These are phyloP conservation scores for Moesziomyces parantarcticus DNA, from an alignment of 1,284 basidiomycete species.

Conservation along the genomic window DNA sequence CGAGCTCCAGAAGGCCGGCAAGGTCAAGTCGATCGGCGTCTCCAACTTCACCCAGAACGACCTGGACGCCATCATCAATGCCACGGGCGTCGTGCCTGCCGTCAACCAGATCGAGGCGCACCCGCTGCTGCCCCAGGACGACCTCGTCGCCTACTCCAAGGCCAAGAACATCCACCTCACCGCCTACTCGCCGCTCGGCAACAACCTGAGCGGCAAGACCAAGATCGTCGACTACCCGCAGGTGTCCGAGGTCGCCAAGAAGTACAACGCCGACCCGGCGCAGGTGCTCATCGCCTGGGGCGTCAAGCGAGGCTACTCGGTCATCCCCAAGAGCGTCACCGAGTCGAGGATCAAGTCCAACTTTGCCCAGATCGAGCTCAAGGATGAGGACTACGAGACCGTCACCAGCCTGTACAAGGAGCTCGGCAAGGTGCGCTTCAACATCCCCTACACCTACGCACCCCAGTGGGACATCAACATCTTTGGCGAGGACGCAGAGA, in stretches of 20 bases:
- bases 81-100: slow-evolving; percentile 80
- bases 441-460: slow-evolving; percentile 53
- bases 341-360: slow-evolving; percentile 66
- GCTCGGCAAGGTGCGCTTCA: slow-evolving; percentile 65
- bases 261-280: slow-evolving; percentile 63
- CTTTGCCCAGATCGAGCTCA: slow-evolving; percentile 66
- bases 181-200: slow-evolving; percentile 69
- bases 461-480: slow-evolving; percentile 62
- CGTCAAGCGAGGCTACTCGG: slow-evolving; percentile 65
- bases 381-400: slow-evolving; percentile 63
- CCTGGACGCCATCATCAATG: slow-evolving; percentile 77
- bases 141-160: slow-evolving; percentile 56
- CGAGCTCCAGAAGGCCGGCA: slow-evolving; percentile 70
- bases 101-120: slow-evolving; percentile 88
- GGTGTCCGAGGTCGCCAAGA: slow-evolving; percentile 66
- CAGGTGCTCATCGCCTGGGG: slow-evolving; percentile 70
- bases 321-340: slow-evolving; percentile 69
- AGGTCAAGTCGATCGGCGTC: slow-evolving; percentile 71
- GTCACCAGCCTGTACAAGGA: slow-evolving; percentile 53
- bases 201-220: slow-evolving; percentile 60
- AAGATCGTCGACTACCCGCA: slow-evolving; percentile 64
- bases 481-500: slow-evolving; percentile 60
- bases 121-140: slow-evolving; percentile 71
- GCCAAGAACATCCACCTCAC: slow-evolving; percentile 66
- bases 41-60: slow-evolving; percentile 81